Percentiles rank a stretch among this genome's conserved stretches.
phyloP scores from a whole-genome alignment of 306 rosid species.

The Mimosa bimucronata region DNA sequence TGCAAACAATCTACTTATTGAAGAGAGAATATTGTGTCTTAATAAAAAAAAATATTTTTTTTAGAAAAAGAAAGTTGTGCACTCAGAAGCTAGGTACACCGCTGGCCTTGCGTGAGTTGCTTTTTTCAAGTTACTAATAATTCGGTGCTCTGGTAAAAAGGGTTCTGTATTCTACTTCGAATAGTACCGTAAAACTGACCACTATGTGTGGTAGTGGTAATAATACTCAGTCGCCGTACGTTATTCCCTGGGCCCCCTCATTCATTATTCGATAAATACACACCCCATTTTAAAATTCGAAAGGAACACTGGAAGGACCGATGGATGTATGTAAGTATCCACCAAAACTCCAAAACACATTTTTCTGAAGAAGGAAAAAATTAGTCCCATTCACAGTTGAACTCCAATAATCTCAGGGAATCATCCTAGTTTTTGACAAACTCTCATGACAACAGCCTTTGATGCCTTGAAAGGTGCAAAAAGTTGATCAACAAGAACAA shows the following conservation, averaged over 20 bases:
- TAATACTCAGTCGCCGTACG: slow-evolving; percentile 36
- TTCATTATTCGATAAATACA: slow-evolving; percentile 19
- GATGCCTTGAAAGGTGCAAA: slow-evolving; percentile 15
- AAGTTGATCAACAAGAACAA: background rate
- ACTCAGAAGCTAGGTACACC: background rate
- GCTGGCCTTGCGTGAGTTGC: background rate
- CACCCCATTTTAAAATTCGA: slow-evolving; percentile 3
- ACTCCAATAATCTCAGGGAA: slow-evolving; percentile 17
- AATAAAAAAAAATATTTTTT: background rate
- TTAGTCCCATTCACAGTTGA: background rate
- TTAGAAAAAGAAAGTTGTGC: background rate
- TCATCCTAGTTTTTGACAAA: slow-evolving; percentile 26
- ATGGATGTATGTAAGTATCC: background rate
- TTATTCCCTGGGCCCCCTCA: slow-evolving; percentile 43
- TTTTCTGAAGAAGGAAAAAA: background rate
- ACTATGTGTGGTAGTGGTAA: slow-evolving; percentile 27
- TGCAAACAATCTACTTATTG: background rate
- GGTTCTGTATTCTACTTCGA: background rate
- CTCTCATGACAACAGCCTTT: background rate
- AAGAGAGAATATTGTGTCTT: background rate
- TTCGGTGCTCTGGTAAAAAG: slow-evolving; percentile 4
- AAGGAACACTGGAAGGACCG: background rate
- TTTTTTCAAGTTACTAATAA: background rate
- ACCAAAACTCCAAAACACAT: background rate
- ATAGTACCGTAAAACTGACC: slow-evolving; percentile 12